Base-by-base conservation (phyloP, 495 filamentous ascomycete species). In the Niebla homalea region DNA sequence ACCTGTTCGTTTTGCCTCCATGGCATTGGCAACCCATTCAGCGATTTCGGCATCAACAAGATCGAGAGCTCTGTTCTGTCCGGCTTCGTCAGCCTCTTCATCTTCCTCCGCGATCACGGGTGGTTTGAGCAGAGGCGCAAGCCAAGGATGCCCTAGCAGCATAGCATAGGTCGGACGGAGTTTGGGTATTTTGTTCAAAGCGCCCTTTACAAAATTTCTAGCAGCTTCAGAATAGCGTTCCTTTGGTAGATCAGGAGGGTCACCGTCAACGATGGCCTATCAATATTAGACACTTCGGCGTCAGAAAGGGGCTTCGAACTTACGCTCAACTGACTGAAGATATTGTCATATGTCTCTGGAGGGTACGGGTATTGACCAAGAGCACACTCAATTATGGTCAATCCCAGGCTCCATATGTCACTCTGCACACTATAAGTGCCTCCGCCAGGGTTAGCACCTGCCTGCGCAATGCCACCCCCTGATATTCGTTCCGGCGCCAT, bases 401-500 rank as follows among this genome's bases (percentile, higher is more conserved):
- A 65, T 25, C 93, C 92, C 57, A 99, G 69, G 65, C 85, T 92
- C 92, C 92, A 99, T 43, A 99, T 89, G 66, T 99, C 92, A 63
- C 87, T 94, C 64, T 97, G 93, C 19, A 96, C 92, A 64, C 87
- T 94, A 64, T 99, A 99, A 2, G 90, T 96, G 25, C 92, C 89
- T 43, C 77, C 78, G 22, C 76, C 79, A 35, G 72, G 72, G 44
- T 78, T 77, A 3, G 86, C 78, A 19, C 83, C 74, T 10, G 83
- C 78, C 58, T 87, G 81, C 58, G 88, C 80, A 54, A 87, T 76
- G 21, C 87, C 85, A 46, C 87, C 85, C 21, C 86, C 85, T 25
- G 85, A 83, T 51, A 99, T 99, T 46, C 92, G 77, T 63, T 99
- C 92, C 3, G 92, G 92, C 0, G 92, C 92, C 92, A 99, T 99